phyloP scores from a whole-genome alignment of 164 flowering plant genomes.

The Piper betle region DNA sequence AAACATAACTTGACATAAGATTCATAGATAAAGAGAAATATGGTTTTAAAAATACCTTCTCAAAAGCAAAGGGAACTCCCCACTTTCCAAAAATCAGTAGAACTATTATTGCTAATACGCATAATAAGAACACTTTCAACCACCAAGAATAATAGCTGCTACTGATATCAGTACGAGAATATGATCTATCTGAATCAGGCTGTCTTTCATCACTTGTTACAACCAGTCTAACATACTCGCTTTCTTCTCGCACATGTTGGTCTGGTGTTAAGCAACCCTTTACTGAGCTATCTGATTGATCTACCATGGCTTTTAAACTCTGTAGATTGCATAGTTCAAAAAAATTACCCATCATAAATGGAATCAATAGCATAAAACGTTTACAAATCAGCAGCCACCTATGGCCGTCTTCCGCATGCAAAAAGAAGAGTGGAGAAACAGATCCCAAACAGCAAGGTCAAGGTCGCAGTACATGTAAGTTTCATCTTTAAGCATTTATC shows the following conservation, averaged over 20 bases:
- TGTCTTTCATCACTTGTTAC: conserved; percentile 29
- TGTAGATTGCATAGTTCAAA: neutral
- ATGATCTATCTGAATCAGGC: conserved; percentile 21
- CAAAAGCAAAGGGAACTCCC: conserved; percentile 81
- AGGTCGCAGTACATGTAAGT: too few relatives aligned
- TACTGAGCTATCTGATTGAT: conserved; percentile 21
- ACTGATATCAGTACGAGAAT: conserved; percentile 22
- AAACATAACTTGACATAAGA: neutral
- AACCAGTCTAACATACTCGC: conserved; percentile 68
- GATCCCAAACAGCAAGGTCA: too few relatives aligned
- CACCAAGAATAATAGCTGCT: conserved; percentile 44
- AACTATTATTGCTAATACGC: conserved; percentile 19
- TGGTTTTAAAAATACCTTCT: conserved; percentile 45
- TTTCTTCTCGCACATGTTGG: conserved; percentile 31
- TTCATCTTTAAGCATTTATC: too few relatives aligned
- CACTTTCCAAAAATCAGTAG: conserved; percentile 50
- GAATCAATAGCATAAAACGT: neutral
- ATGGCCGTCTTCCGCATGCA: too few relatives aligned
- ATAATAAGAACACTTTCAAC: conserved; percentile 38
- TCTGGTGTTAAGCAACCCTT: conserved; percentile 15
- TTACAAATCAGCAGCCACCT: too few relatives aligned
- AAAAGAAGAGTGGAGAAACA: too few relatives aligned
- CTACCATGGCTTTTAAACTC: conserved; percentile 21
- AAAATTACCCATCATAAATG: neutral
- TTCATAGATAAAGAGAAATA: neutral